Evolutionary conservation across 2,329 filamentous ascomycete genomes (phyloP), one percentile per base, ranked within the genome.

Genomic region (Paecilomyces variotii): DNA sequence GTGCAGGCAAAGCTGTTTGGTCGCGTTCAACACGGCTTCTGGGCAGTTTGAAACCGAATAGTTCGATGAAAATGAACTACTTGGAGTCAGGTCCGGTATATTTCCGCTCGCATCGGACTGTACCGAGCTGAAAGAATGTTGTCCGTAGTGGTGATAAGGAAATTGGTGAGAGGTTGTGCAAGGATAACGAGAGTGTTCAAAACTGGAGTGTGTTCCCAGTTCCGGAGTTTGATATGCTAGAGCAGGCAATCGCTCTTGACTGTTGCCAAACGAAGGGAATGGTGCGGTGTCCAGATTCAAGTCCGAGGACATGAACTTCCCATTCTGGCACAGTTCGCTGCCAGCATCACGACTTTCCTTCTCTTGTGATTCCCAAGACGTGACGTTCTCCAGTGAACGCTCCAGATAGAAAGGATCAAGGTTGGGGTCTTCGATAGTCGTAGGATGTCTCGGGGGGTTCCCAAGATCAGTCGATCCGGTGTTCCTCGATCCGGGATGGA

Each of bases 361-460:
- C 30, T 60, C 62, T 56, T 65, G 63, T 35, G 61, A 59, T 26
- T 68, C 62, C 66, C 67, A 70, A 45, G 63, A 59, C n/a, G 64
- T 63, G 11, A 68, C 65, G 35, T 62, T 64, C 5, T 67, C 63
- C 51, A 74, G 59, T 14, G 72, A 71, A 49, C 70, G 64, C 59
- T 75, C 73, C 25, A 75, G 70, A 55, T 75, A 75, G 62, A 75
- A 75, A 3, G 73, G 73, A 58, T 75, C 73, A 4, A 66, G 64
- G 51, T 72, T 71, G 12, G 72, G 65, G 30, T 75, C 72, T 60
- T 73, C 72, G 3, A 54, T 54, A 26, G 60, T 19, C 51, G 56
- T 24, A 1, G 51, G 54, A 30, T 39, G 32, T 45, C 55, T 61
- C 14, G 56, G 12, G 11, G 58, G 55, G 25, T 45, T 57, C 19